phyloP scores from a whole-genome alignment of 352 stramenopile genomes.

The Globisporangium cylindrosporum region DNA sequence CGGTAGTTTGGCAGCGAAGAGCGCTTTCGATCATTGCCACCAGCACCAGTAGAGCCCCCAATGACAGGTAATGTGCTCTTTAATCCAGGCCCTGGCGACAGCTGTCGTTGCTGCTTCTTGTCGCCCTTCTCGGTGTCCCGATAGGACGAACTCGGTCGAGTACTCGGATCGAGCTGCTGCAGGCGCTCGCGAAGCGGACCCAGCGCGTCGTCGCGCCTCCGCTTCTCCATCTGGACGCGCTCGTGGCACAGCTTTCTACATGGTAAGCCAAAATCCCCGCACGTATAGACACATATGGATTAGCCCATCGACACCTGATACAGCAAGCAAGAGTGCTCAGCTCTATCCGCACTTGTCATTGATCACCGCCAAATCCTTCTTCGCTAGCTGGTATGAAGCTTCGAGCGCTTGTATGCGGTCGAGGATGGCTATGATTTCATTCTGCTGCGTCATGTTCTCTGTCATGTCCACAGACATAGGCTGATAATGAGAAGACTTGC shows the following conservation, averaged over 20 bases:
- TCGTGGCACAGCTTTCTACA: constrained; percentile 42
- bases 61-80: constrained; percentile 18
- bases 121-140: neutral
- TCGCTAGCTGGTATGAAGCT: constrained; percentile 34
- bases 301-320: neutral
- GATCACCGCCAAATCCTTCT: constrained; percentile 45
- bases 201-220: constrained; percentile 24
- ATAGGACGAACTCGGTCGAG: constrained; percentile 4
- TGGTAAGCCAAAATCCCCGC: neutral
- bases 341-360: constrained; percentile 42
- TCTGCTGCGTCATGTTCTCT: constrained; percentile 35
- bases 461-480: neutral
- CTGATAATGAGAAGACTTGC: neutral
- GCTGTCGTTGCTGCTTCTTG: neutral
- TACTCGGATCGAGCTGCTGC: constrained; percentile 23
- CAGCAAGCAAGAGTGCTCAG: too few relatives aligned
- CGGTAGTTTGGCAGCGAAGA: constrained; percentile 26
- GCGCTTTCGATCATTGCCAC: constrained; percentile 6
- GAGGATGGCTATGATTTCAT: constrained; percentile 30
- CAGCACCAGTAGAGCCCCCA: neutral
- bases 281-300: constrained; percentile 3
- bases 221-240: constrained; percentile 41
- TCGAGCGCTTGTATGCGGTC: constrained; percentile 38
- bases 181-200: constrained; percentile 26
- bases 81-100: neutral